Evolutionary conservation across 352 stramenopile species (phyloP), one percentile per base, ranked within the genome.

Genomic region (Phytophthora boehmeriae): DNA sequence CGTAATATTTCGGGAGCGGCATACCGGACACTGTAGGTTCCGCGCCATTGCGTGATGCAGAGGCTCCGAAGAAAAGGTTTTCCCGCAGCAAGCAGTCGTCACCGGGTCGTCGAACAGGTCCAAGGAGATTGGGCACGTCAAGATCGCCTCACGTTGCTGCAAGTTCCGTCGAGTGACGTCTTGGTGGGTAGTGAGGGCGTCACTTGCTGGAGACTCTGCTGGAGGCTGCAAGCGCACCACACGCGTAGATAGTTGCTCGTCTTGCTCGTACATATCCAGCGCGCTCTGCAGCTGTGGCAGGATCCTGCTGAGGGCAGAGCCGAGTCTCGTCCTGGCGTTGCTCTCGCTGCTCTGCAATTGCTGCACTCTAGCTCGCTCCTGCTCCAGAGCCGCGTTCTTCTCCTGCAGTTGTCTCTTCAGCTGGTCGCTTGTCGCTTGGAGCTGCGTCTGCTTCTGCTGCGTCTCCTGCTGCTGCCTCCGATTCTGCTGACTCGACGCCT

Each of bases 21-120:
- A 73, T 10, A 72, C 34, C 1, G 63, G 58, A 27, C 64, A 73
- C 20, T 43, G 28, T 1, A 34, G n/a, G 27, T 53, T 64, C 5
- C 19, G 39, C 5, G 17, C 32, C 4, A 73, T 28, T n/a, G 45
- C 51, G 53, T 63, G 51, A 4, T 10, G n/a, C 32, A 72, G 36
- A 1, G 58, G 19, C 5, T 17, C 30, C 10, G 51, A 67, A 14
- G 63, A 72, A 22, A 72, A 72, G 0, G 57, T 72, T n/a, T 68
- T 72, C 3, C 63, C 58, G 25, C 57, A 72, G 41, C 63, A 72
- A 14, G 42, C 47, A 1, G 63, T 68, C 8, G 57, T 19, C n/a
- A 72, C 58, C 9, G 57, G 63, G 22, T 68, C 47, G 23, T 68
- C 63, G 19, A 68, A 68, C 47, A 72, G 30, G 23, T 72, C 63